Conservation (phyloP, 2,329 filamentous ascomycete species). For the Neophaeococcomyces aloes region DNA sequence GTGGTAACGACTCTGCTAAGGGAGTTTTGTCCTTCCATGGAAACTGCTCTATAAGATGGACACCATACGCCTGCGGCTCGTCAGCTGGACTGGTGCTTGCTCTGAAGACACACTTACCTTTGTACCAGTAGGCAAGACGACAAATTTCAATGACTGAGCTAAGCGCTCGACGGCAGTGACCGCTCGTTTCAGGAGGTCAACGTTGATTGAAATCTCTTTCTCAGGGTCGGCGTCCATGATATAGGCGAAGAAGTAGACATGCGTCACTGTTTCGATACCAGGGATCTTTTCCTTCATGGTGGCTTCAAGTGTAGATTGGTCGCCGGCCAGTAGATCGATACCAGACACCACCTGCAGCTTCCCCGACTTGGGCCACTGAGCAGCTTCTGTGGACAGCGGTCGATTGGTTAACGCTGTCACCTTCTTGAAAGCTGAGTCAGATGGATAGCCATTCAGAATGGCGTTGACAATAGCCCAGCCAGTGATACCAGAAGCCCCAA, state of each 20-base stretch:
- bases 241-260: constrained; percentile 32
- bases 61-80: constrained; percentile 23
- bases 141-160: constrained; percentile 24
- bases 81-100: constrained; percentile 2
- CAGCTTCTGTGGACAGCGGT: constrained; percentile 26
- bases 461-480: constrained; percentile 36
- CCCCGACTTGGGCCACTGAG: constrained; percentile 28
- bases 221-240: constrained; percentile 13
- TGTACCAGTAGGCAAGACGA: constrained; percentile 29
- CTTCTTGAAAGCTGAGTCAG: background rate
- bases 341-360: constrained; percentile 31
- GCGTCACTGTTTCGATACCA: constrained; percentile 29
- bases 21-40: constrained; percentile 23
- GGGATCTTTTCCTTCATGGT: constrained; percentile 12
- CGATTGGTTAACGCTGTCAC: constrained; percentile 36
- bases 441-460: constrained; percentile 20
- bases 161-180: constrained; percentile 26
- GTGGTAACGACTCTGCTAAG: constrained; percentile 24
- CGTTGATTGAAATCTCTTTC: constrained; percentile 26
- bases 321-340: constrained; percentile 26
- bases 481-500: constrained; percentile 34
- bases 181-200: constrained; percentile 29
- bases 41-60: constrained; percentile 25
- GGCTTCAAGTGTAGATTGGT: background rate
- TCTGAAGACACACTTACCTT: constrained; percentile 29